Evolutionary conservation across 306 rosid species (phyloP).

Genomic region (Quillaja saponaria): DNA sequence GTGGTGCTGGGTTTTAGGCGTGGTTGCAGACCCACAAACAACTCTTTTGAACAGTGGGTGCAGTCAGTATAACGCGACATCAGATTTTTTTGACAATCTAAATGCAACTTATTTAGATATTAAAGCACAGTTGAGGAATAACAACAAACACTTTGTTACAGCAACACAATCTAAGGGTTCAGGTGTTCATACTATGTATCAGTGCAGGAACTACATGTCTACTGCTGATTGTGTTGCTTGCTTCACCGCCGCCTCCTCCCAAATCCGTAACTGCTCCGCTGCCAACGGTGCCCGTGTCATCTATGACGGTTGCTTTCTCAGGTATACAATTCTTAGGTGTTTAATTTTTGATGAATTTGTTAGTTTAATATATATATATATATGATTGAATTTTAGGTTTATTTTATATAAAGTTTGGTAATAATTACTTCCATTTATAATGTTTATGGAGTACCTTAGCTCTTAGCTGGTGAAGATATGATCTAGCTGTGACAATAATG

Average conservation of each 20-base stretch:
- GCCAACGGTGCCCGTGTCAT: slow-evolving; percentile 47
- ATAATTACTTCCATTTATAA: no score
- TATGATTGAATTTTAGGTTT: no score
- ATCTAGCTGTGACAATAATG: no score
- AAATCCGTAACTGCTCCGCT: slow-evolving; percentile 39
- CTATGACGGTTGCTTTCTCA: slow-evolving; percentile 75
- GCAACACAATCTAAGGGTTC: slow-evolving; percentile 33
- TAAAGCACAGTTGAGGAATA: slow-evolving; percentile 16
- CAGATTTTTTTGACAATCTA: slow-evolving; percentile 29
- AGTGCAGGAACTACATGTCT: slow-evolving; percentile 43
- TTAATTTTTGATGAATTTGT: no score
- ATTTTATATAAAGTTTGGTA: no score
- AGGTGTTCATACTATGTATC: slow-evolving; percentile 36
- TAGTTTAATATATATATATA: no score
- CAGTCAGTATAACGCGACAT: slow-evolving; percentile 37
- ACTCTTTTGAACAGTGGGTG: slow-evolving; percentile 38
- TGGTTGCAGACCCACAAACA: slow-evolving; percentile 33
- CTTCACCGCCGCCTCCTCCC: slow-evolving; percentile 23
- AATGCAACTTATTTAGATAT: slow-evolving; percentile 36
- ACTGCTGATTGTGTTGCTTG: slow-evolving; percentile 34
- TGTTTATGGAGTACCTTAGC: no score
- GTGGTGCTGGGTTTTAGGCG: background rate
- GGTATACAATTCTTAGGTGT: slow-evolving; percentile 31
- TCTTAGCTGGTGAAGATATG: no score
- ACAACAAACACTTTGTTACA: slow-evolving; percentile 30